Percentiles rank a stretch among this genome's conserved stretches.
Evolutionary conservation across 257 asterid species (phyloP).

Genomic region (Cruciata laevipes): DNA sequence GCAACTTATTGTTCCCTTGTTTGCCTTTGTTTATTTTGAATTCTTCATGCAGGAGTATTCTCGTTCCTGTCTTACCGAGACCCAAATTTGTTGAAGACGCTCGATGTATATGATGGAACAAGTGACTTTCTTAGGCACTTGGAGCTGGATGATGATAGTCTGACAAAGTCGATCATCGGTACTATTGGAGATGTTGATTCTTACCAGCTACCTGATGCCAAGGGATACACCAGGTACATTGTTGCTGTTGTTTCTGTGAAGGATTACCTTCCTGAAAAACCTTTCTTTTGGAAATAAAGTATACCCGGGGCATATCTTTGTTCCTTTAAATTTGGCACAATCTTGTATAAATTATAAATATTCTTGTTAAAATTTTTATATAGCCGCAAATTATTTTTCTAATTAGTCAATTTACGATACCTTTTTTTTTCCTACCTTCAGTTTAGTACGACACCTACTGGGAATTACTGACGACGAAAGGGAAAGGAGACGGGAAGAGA

Average conservation of each 20-base stretch:
- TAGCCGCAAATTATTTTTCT: neutral
- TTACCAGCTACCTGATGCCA: slow-evolving; percentile 96
- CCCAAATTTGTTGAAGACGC: slow-evolving; percentile 90
- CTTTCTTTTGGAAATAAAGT: neutral
- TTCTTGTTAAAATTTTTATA: neutral
- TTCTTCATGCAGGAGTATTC: slow-evolving; percentile 67
- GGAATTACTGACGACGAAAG: slow-evolving; percentile 92
- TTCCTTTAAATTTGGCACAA: neutral
- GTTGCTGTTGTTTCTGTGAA: neutral
- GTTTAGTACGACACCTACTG: slow-evolving; percentile 73
- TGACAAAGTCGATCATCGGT: slow-evolving; percentile 94
- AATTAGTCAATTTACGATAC: slow-evolving; percentile 8
- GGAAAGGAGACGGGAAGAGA: slow-evolving; percentile 81
- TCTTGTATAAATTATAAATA: neutral
- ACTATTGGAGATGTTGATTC: slow-evolving; percentile 95
- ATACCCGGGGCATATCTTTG: neutral
- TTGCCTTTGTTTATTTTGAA: slow-evolving; percentile 9
- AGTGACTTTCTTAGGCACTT: slow-evolving; percentile 75
- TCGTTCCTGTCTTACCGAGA: slow-evolving; percentile 92
- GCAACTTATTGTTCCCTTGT: slow-evolving; percentile 8
- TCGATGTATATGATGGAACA: slow-evolving; percentile 85
- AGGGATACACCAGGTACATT: slow-evolving; percentile 84
- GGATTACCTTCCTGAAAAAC: neutral
- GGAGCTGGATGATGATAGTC: slow-evolving; percentile 84
- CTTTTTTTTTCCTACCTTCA: slow-evolving; percentile 26